phyloP scores from a whole-genome alignment of 2,329 filamentous ascomycete species.

The Claviceps digitariae region DNA sequence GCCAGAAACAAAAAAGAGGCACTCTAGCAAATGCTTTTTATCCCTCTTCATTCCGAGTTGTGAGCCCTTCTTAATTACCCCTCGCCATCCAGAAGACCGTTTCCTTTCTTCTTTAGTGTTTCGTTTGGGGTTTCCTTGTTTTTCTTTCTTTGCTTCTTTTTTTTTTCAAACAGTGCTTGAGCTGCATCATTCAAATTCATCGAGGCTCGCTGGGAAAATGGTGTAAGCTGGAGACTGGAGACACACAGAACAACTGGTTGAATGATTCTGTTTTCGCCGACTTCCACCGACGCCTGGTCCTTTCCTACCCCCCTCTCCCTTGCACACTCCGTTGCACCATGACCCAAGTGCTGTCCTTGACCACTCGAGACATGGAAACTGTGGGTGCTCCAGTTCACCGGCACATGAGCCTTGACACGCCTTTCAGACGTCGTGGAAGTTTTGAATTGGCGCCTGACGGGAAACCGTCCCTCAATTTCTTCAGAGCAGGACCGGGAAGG shows the following conservation, averaged over 20 bases:
- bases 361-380: slow-evolving; percentile 12
- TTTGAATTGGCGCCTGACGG: slow-evolving; percentile 5
- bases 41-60: slow-evolving; percentile 3
- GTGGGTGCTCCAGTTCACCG: slow-evolving; percentile 9
- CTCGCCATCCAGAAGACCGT: slow-evolving; percentile 2
- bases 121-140: too few relatives aligned
- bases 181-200: not conserved
- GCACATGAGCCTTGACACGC: slow-evolving; percentile 12
- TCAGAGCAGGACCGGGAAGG: slow-evolving; percentile 11
- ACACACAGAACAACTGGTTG: not conserved
- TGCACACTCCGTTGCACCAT: slow-evolving; percentile 7
- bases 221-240: slow-evolving; percentile 2
- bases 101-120: not conserved
- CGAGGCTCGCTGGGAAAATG: not conserved
- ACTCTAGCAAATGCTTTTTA: slow-evolving; percentile 3
- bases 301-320: not conserved
- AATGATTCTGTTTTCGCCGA: slow-evolving; percentile 3
- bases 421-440: slow-evolving; percentile 7
- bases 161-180: not conserved
- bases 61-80: slow-evolving; percentile 6
- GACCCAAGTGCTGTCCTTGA: slow-evolving; percentile 14
- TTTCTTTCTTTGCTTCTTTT: too few relatives aligned
- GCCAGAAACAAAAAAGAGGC: not conserved
- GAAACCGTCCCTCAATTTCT: slow-evolving; percentile 5
- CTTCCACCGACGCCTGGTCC: slow-evolving; percentile 1